A percentile compares a stretch with the other conserved stretches of the same genome.
phyloP scores from a whole-genome alignment of 768 basidiomycete genomes.

The Crepidotus variabilis region DNA sequence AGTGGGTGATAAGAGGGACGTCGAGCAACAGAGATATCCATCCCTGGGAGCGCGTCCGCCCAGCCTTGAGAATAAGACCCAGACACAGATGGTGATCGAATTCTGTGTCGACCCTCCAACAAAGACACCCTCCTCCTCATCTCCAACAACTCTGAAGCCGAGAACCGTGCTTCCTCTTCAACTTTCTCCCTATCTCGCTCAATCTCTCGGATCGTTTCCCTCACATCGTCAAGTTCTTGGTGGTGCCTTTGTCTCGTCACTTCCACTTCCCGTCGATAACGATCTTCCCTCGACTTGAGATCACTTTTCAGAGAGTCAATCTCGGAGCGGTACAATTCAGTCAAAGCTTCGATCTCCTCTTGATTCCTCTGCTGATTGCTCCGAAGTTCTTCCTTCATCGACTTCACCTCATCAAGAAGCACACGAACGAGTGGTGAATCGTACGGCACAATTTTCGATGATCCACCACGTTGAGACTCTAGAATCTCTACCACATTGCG shows the following conservation, averaged over 20 bases:
- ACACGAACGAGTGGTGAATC: not conserved
- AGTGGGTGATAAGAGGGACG: constrained; percentile 2
- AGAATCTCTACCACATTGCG: constrained; percentile 10
- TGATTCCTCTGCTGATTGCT: not conserved
- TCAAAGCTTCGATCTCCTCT: not conserved
- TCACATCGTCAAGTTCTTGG: constrained; percentile 3
- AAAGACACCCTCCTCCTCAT: not conserved
- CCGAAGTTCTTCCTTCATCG: constrained; percentile 1
- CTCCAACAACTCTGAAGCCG: constrained; percentile 3
- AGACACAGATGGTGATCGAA: not conserved
- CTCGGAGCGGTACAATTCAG: constrained; percentile 1
- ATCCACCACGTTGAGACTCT: not conserved
- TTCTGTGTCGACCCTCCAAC: not conserved
- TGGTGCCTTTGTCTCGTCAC: not conserved
- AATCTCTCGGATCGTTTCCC: not conserved
- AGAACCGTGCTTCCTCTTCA: not conserved
- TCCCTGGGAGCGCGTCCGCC: not conserved
- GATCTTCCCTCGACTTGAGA: not conserved
- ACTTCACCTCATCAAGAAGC: constrained; percentile 3
- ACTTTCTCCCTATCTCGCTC: not conserved
- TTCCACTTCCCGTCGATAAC: constrained; percentile 3
- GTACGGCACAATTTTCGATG: not conserved
- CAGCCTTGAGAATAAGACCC: not conserved
- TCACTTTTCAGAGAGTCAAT: not conserved
- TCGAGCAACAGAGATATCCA: constrained; percentile 2